Evolutionary conservation across 2,329 filamentous ascomycete genomes (phyloP), one percentile per base, ranked within the genome.

Genomic region (Graphilbum fragrans): DNA sequence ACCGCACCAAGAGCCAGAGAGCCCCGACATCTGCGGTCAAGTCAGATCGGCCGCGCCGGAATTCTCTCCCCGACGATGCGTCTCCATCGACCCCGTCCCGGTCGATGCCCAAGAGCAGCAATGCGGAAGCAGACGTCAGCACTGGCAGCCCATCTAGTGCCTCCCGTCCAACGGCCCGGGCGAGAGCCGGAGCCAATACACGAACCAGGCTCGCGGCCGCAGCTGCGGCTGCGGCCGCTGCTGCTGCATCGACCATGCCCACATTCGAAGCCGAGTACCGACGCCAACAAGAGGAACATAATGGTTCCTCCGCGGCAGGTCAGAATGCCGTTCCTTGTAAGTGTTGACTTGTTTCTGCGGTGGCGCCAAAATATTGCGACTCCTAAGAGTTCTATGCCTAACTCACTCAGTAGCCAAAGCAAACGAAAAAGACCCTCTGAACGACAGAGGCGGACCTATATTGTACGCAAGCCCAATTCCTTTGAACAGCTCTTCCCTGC

Each of bases 1-100:
- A 59, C 37, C 60, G 69, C n/a, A 59, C 66, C 5, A 64, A 61
- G 45, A 72, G 67, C 53, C 63, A 62, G 17, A 62, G 66, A 27
- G 60, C 64, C 25, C 48, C 56, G 8, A 47, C 49, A 2, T 23
- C 38, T 2, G 38, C 50, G 5, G 45, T 49, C 5, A 41, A 43
- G 4, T 47, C 52, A 5, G 46, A 46, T 6, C 39, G 47, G 8
- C 53, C 56, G 4, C 58, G 54, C 22, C 47, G 57, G 12, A 60
- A 57, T 44, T 55, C 55, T 5, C 50, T 55, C 2, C 52, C 54
- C 2, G 56, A 53, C 31, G 54, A 55, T 12, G 45, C 52, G 10
- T 56, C 29, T 16, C 29, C 29, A 16, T 31, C 29, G 6, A 32
- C 31, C 5, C 6, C 31, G 10, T 49, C 45, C 35, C 9, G 5